Evolutionary conservation across 2,329 filamentous ascomycete species (phyloP), one percentile per base, ranked within the genome.

Genomic region (Fusarium proliferatum): DNA sequence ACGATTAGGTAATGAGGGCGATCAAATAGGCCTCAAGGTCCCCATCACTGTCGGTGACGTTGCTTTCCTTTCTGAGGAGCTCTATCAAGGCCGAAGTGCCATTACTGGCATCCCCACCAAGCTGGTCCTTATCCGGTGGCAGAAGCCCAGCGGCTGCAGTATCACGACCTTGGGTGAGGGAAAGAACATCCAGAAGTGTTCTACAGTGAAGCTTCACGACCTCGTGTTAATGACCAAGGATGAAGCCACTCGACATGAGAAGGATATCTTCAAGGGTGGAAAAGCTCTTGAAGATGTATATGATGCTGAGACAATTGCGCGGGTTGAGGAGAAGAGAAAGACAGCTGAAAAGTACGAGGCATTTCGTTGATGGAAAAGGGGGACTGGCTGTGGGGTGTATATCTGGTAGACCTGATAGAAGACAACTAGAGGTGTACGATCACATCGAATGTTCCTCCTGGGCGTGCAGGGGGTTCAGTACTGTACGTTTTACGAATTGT

Each of bases 191-290:
- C 95, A 98, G 81, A 97, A 93, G 79, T 90, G 88, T 51, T 91
- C 93, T n/a, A 88, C 87, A 6, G 76, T 98, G 9, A 82, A 86
- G 38, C 82, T 96, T 76, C 86, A 88, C 34, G 92, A 97, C 51
- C 80, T 98, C 68, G 95, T 97, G 0, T 93, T 93, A 77, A 94
- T 98, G 94, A 98, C 95, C 2, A 97, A 95, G 81, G 95, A 98
- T 69, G 95, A 98, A 82, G 94, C 93, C 6, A 84, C 87, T 21
- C 87, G 89, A 66, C 96, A 99, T 81, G 94, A 97, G 80, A 93
- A 91, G 80, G 86, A 94, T 78, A 87, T 98, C 3, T 85, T 98
- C 49, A 91, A 89, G 76, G 93, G 89, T 0, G 88, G 87, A 3
- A 93, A 91, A 83, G 82, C 80, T 13, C 85, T 90, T 0, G 92